Evolutionary conservation across 495 filamentous ascomycete species (phyloP), one percentile per base, ranked within the genome.

Genomic region (Pyrenula aspistea): DNA sequence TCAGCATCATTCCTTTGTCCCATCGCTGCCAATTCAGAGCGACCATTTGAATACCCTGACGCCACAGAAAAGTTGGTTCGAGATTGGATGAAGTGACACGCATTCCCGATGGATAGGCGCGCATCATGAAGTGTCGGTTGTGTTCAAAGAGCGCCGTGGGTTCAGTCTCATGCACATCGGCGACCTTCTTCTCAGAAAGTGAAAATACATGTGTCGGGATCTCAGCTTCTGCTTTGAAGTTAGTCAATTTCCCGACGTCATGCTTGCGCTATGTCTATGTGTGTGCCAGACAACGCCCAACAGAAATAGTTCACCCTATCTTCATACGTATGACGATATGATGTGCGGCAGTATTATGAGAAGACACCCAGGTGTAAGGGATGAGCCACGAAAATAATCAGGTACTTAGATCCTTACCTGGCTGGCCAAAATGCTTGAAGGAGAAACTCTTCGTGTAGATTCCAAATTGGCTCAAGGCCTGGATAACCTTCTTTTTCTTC

Each of bases 1-100:
- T 96, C 1, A 96, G 79, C 92, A 96, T 96, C 86, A 89, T 94
- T 12, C 89, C 91, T 56, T 85, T 83, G 63, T 96, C 92, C 63
- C 83, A 82, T 55, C 83, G 85, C 62, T 97, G 92, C 91, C 92
- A 97, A 69, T 96, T 97, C 48, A 96, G 75, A 1, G 92, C 92
- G 0, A 94, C 89, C 50, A 96, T 84, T 71, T 97, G 92, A 2
- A 93, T 87, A 10, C 92, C 92, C 58, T 87, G 84, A 2, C 87
- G 75, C 92, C 92, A 96, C 73, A 89, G 91, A 25, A 83, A 72
- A 1, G 79, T 76, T 0, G 92, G 91, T 61, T 96, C 88, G 10
- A 89, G 77, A 63, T 96, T 97, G 0, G 89, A 89, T 2, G 89
- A 94, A 53, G 76, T 75, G 54, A 97, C 83, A 1, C 92, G 83